Base-by-base conservation (phyloP, 805 yeast genomes). In the Yamadazyma kitorensis region DNA sequence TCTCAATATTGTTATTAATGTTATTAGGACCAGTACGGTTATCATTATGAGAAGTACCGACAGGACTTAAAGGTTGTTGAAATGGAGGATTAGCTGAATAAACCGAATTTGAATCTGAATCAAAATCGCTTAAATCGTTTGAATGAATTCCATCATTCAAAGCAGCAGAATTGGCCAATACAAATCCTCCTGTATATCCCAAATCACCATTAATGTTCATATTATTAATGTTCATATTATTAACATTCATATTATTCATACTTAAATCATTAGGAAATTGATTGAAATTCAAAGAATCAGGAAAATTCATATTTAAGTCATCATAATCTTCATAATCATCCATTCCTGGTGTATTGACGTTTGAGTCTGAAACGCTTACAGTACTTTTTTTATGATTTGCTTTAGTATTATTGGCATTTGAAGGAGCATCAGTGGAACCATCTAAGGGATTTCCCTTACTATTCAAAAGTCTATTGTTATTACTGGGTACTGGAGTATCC, bases 51-150 rank as follows among this genome's bases (percentile, higher is more conserved):
- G 26, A 24, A 6, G n/a, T 12, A 8, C 6, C 14, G n/a, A n/a
- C n/a, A 24, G 26, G 26, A 8, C 12, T 7, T 6, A 8, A 8
- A 8, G 12, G 7, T 24, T 24, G 29, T 10, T 39, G 27, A n/a
- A 13, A 26, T 13, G 27, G 35, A 14, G 28, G 39, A 21, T n/a
- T 28, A 4, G 11, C 19, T n/a, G 47, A 43, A 32, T 41, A 44
- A n/a, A 40, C 32, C 1, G 55, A 44, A 33, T 50, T 49, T n/a
- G 52, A 41, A 33, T 54, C 58, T 25, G 51, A 50, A 17, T 51
- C 59, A 26, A 51, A 41, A 30, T 54, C 59, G 17, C 51, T 47
- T 17, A 41, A 34, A 24, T 43, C 48, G 30, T 41, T 41, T 7
- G 39, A 29, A 24, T 34, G 37, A 9, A 36, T 2, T 14, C 43